Evolutionary conservation across 768 basidiomycete species (phyloP), one percentile per base, ranked within the genome.

Genomic region (Termitomyces sp.): DNA sequence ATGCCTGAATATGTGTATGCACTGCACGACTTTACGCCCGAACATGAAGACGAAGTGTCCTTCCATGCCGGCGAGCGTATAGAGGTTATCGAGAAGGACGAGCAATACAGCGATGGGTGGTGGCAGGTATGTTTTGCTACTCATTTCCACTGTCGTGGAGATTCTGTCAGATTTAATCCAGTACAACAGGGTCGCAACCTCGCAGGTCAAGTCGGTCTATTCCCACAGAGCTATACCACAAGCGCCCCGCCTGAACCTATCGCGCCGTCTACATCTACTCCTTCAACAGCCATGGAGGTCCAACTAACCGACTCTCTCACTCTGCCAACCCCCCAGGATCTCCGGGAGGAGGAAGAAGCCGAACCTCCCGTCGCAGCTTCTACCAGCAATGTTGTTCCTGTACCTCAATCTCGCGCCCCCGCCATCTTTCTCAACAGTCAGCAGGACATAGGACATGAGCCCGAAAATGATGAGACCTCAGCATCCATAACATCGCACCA

Each of bases 81-180:
- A 66, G 88, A 92, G 69, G 86, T 99, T 34, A 60, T 98, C 46
- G 96, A 98, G 78, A 92, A 86, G 76, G 97, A 98, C 70, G 97
- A 98, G 65, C 75, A 85, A 60, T 98, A 92, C 71, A 85, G 85
- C 20, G 97, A 99, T 73, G 97, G 96, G 17, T 98, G 97, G 97
- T 98, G 94, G 94, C 77, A 81, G 71, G 81, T 80, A 64, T 61
- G 79, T 69, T 63, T 46, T 55, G 43, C 36, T 29, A 49, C 11
- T 42, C 20, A 11, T 51, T 37, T 36, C 45, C 29, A 43, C 38
- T 57, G 59, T 52, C 11, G 57, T 58, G 48, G 37, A 59, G 51
- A 37, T 25, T 56, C 32, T 37, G 32, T 61, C 60, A 62, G 53
- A 62, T 56, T 69, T 31, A 60, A 61, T 55, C 64, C 3, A 29